These are phyloP conservation scores for Globisporangium okanoganense DNA, from an alignment of 352 stramenopile species.

Conservation along the genomic window DNA sequence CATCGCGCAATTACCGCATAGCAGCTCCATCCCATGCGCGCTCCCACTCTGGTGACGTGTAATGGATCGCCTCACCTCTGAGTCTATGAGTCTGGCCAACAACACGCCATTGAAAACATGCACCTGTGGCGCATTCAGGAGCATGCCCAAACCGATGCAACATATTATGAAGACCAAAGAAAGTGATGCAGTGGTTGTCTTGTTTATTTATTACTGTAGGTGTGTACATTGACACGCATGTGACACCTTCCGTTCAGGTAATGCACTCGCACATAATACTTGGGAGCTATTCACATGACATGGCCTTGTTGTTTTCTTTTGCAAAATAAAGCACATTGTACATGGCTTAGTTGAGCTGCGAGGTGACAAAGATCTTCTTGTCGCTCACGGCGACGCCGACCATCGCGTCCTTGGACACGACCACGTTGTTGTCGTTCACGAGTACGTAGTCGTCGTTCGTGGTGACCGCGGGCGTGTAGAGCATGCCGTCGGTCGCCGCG, in stretches of 20 bases:
- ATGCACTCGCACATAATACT: not conserved
- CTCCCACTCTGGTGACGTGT: constrained; percentile 5
- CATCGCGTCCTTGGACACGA: constrained; percentile 74
- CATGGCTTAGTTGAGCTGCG: constrained; percentile 7
- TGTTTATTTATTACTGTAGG: not conserved
- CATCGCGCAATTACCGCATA: not conserved
- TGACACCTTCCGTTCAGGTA: not conserved
- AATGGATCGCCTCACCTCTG: not conserved
- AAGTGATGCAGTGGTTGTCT: not conserved
- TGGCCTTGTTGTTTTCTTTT: not conserved
- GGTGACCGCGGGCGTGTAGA: constrained; percentile 46
- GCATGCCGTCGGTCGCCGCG: constrained; percentile 51
- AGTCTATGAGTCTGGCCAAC: no score
- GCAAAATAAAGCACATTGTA: not conserved
- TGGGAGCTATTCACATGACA: not conserved
- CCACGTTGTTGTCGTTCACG: constrained; percentile 61
- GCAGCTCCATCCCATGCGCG: constrained; percentile 1
- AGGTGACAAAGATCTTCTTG: constrained; percentile 58
- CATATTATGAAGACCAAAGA: not conserved
- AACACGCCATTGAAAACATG: no score
- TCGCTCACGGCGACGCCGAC: constrained; percentile 63
- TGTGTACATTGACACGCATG: not conserved
- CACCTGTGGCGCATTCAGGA: no score
- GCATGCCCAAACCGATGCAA: no score
- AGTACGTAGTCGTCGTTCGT: constrained; percentile 59